phyloP scores from a whole-genome alignment of 805 yeast genomes.

The Yamadazyma insecticola region DNA sequence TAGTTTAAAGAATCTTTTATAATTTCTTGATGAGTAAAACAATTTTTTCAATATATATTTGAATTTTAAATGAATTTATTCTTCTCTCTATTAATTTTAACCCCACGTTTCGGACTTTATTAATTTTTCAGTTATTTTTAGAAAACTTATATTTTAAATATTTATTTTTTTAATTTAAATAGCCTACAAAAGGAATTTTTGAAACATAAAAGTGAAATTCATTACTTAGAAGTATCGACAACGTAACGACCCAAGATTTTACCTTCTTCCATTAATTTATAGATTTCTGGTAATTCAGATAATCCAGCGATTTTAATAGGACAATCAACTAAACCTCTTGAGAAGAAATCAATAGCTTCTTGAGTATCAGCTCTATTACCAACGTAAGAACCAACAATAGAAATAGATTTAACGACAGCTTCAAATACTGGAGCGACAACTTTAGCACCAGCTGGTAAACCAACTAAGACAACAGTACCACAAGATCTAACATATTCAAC shows the following conservation, averaged over 20 bases:
- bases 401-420: slow-evolving; percentile 36
- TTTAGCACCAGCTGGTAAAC: slow-evolving; percentile 43
- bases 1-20: no score
- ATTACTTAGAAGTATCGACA: slow-evolving; percentile 36
- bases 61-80: no score
- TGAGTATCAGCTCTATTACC: slow-evolving; percentile 45
- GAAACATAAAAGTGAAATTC: no score
- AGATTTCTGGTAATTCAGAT: slow-evolving; percentile 36
- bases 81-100: no score
- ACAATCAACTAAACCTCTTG: slow-evolving; percentile 39
- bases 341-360: slow-evolving; percentile 42
- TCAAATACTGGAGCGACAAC: slow-evolving; percentile 35
- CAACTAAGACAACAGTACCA: slow-evolving; percentile 42
- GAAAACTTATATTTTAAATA: no score
- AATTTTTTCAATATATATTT: no score
- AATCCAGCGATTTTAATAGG: slow-evolving; percentile 39
- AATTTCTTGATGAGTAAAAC: no score
- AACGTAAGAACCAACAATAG: slow-evolving; percentile 40
- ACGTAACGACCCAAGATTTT: slow-evolving; percentile 42
- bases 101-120: no score
- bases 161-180: no score
- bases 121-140: background rate
- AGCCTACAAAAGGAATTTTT: no score
- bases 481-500: slow-evolving; percentile 34
- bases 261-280: slow-evolving; percentile 38